Conservation (phyloP, 768 basidiomycete genomes). For the Suillus paluster region DNA sequence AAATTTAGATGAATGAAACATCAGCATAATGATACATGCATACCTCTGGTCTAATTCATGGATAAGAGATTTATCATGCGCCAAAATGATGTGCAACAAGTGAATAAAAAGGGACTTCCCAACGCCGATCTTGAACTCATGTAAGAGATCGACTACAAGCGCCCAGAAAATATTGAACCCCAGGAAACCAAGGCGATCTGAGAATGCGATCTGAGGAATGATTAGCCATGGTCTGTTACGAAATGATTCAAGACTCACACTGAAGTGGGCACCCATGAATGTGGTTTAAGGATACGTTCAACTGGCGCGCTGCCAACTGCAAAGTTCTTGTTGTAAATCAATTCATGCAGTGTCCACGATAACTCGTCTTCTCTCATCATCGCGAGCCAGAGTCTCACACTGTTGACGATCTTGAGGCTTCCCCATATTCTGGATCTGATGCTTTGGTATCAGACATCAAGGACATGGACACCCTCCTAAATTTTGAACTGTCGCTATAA, state of each 20-base stretch:
- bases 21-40: background rate
- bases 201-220: slow-evolving; percentile 33
- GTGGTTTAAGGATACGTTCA: background rate
- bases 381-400: no score
- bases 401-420: no score
- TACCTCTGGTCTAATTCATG: background rate
- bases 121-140: slow-evolving; percentile 34
- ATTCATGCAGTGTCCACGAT: no score
- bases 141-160: slow-evolving; percentile 31
- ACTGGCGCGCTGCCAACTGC: no score
- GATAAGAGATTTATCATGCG: background rate
- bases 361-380: no score
- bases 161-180: slow-evolving; percentile 25
- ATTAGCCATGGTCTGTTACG: background rate
- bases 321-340: no score
- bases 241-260: slow-evolving; percentile 10
- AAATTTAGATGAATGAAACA: background rate
- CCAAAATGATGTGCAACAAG: slow-evolving; percentile 22
- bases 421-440: no score
- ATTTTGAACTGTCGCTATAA: no score
- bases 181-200: slow-evolving; percentile 10
- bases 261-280: slow-evolving; percentile 22
- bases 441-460: no score
- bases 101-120: slow-evolving; percentile 33
- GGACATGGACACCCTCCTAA: no score